Evolutionary conservation across 148 eudicot genomes (phyloP).

Genomic region (Chenopodium formosanum): DNA sequence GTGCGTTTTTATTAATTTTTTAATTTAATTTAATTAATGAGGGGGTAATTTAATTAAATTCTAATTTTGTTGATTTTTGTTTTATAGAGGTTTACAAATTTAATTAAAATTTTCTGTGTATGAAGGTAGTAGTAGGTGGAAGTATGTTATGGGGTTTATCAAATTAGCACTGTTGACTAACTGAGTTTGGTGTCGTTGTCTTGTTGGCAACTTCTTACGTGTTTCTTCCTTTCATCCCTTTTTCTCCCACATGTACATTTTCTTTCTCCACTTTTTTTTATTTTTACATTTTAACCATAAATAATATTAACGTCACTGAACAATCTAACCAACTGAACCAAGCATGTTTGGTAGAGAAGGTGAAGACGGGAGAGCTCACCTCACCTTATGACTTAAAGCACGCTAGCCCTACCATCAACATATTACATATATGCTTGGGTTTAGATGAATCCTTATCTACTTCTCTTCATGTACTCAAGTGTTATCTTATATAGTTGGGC

Average conservation of each 20-base stretch:
- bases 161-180: conserved; percentile 20
- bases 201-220: conserved; percentile 26
- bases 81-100: conserved; percentile 2
- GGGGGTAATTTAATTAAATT: not conserved
- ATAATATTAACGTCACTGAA: fast-evolving
- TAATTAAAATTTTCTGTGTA: not conserved
- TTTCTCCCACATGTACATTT: conserved; percentile 9
- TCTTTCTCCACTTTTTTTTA: too few species aligned
- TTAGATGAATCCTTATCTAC: too few species aligned
- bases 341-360: too few species aligned
- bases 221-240: conserved; percentile 20
- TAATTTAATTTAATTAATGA: not conserved
- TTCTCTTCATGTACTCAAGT: too few species aligned
- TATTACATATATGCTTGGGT: too few species aligned
- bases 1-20: conserved; percentile 15
- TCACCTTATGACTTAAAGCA: too few species aligned
- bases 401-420: too few species aligned
- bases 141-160: conserved; percentile 12
- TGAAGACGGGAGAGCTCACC: too few species aligned
- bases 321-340: too few species aligned
- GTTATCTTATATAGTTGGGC: too few species aligned
- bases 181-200: conserved; percentile 18
- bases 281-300: too few species aligned
- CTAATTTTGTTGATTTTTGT: not conserved
- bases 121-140: not conserved